Percentiles rank a stretch among this genome's conserved stretches.
Conservation (phyloP, 345 rosid genomes). For the Populus simonii region DNA sequence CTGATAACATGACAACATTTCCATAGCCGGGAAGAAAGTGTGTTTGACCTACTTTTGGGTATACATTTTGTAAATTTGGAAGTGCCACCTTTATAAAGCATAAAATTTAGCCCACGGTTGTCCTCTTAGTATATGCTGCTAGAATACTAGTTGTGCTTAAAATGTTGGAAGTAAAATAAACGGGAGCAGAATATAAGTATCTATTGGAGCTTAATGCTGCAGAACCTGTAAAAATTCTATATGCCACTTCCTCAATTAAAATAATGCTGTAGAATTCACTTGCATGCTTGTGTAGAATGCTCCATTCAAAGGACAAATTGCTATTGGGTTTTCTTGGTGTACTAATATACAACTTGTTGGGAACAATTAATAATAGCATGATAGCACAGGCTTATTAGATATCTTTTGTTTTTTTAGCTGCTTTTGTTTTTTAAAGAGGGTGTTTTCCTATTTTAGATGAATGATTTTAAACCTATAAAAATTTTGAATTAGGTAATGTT, state of each 20-base stretch:
- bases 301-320: too few species aligned
- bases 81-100: neutral
- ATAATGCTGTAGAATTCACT: neutral
- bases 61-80: constrained; percentile 3
- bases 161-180: neutral
- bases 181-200: neutral
- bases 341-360: neutral
- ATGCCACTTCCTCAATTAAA: neutral
- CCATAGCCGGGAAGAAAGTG: neutral
- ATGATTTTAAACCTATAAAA: neutral
- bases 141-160: neutral
- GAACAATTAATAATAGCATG: neutral
- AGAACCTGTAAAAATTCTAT: neutral
- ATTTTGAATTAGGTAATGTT: too few species aligned
- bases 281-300: too few species aligned
- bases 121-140: neutral
- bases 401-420: neutral
- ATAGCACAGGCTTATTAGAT: neutral
- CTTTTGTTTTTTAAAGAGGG: neutral
- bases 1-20: neutral
- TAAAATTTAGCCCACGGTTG: neutral
- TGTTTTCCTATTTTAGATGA: neutral
- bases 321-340: too few species aligned
- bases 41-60: neutral
- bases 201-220: neutral